Evolutionary conservation across 331 rosid species (phyloP).

Genomic region (Cydonia oblonga): DNA sequence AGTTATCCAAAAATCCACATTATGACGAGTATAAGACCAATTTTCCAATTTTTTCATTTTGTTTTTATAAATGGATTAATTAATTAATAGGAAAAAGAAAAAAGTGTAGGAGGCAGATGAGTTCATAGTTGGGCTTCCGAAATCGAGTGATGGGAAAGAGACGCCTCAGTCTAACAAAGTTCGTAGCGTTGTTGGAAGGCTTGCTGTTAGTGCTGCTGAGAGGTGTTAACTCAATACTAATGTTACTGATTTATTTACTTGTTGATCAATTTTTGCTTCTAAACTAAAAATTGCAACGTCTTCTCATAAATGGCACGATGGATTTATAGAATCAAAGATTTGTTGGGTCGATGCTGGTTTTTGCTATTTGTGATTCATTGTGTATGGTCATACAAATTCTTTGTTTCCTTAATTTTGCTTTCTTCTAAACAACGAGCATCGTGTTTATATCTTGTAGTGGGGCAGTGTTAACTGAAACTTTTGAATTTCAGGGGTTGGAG

Average conservation of each 20-base stretch:
- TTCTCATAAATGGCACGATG: too few relatives aligned
- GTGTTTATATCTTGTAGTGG: too few relatives aligned
- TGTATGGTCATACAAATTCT: too few relatives aligned
- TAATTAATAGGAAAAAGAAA: not conserved
- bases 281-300: not conserved
- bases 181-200: slow-evolving; percentile 68
- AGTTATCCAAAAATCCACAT: too few relatives aligned
- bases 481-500: slow-evolving; percentile 76
- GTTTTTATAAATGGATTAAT: not conserved
- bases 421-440: too few relatives aligned
- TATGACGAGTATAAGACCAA: too few relatives aligned
- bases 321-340: too few relatives aligned
- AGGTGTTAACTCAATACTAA: slow-evolving; percentile 25
- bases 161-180: slow-evolving; percentile 81
- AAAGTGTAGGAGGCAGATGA: slow-evolving; percentile 72
- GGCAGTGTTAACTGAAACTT: not conserved
- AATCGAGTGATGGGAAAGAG: slow-evolving; percentile 64
- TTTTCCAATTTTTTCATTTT: too few relatives aligned
- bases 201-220: slow-evolving; percentile 72
- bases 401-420: too few relatives aligned
- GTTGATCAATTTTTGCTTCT: too few relatives aligned
- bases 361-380: too few relatives aligned
- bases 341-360: too few relatives aligned
- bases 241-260: not conserved
- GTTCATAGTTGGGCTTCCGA: slow-evolving; percentile 78